These are phyloP conservation scores for Fraxinus latifolia DNA, from an alignment of 305 asterid species.

Conservation along the genomic window DNA sequence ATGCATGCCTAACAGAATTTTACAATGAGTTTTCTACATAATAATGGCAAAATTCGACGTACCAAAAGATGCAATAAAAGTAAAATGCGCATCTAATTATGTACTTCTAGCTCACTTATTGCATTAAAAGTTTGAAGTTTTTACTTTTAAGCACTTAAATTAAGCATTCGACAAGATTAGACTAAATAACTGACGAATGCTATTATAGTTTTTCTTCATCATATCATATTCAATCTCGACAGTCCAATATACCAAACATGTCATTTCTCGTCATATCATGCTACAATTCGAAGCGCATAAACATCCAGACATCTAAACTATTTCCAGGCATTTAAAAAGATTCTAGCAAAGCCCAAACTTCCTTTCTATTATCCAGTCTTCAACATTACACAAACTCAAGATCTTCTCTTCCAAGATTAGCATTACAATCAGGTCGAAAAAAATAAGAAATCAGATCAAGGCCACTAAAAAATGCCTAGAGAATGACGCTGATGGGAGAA, in stretches of 20 bases:
- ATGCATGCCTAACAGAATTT: not conserved
- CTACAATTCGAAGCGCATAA: not conserved
- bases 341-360: not conserved
- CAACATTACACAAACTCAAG: constrained; percentile 18
- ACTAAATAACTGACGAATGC: not conserved
- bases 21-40: not conserved
- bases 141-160: not conserved
- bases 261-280: too few species aligned
- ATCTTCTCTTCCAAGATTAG: constrained; percentile 20
- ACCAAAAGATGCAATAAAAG: not conserved
- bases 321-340: not conserved
- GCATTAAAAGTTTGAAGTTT: not conserved
- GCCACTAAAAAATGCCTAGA: constrained; percentile 60
- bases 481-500: constrained; percentile 17
- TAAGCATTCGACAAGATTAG: not conserved
- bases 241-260: not conserved
- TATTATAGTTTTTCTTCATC: too few species aligned
- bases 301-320: not conserved
- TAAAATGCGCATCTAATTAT: not conserved
- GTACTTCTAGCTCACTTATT: not conserved
- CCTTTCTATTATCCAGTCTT: not conserved
- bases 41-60: not conserved
- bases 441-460: constrained; percentile 38
- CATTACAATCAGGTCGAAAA: constrained; percentile 20
- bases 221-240: not conserved